Evolutionary conservation across 2,329 filamentous ascomycete genomes (phyloP).

Genomic region (Aspergillus pseudotamarii): DNA sequence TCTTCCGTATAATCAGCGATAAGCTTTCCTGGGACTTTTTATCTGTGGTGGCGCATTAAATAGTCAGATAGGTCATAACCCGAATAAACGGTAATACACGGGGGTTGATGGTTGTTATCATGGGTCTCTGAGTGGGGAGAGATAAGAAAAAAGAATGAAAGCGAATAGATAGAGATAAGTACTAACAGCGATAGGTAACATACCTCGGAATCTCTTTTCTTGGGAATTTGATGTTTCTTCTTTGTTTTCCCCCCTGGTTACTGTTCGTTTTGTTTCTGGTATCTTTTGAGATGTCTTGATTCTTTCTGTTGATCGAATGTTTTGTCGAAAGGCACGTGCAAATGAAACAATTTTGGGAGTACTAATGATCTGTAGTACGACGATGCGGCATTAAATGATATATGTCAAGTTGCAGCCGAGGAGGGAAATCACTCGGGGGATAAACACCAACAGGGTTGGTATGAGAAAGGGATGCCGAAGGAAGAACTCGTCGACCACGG

Average conservation of each 20-base stretch:
- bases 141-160: constrained; percentile 25
- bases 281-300: constrained; percentile 2
- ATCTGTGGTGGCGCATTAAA: constrained; percentile 20
- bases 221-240: not conserved
- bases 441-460: constrained; percentile 10
- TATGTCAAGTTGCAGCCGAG: constrained; percentile 15
- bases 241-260: not conserved
- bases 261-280: not conserved
- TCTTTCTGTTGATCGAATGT: not conserved
- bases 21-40: constrained; percentile 22
- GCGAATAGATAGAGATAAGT: not conserved
- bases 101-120: constrained; percentile 22
- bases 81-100: constrained; percentile 11
- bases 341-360: constrained; percentile 9
- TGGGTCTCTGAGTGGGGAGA: constrained; percentile 26
- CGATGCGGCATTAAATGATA: constrained; percentile 22
- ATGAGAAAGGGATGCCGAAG: constrained; percentile 13
- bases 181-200: constrained; percentile 2
- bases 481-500: not conserved
- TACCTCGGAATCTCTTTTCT: constrained; percentile 8
- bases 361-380: not conserved
- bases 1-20: constrained; percentile 20
- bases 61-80: constrained; percentile 25
- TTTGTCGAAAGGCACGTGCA: constrained; percentile 9
- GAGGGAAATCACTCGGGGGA: constrained; percentile 21